phyloP scores from a whole-genome alignment of 1,284 basidiomycete genomes.

The Leccinum brunneo-olivaceum region DNA sequence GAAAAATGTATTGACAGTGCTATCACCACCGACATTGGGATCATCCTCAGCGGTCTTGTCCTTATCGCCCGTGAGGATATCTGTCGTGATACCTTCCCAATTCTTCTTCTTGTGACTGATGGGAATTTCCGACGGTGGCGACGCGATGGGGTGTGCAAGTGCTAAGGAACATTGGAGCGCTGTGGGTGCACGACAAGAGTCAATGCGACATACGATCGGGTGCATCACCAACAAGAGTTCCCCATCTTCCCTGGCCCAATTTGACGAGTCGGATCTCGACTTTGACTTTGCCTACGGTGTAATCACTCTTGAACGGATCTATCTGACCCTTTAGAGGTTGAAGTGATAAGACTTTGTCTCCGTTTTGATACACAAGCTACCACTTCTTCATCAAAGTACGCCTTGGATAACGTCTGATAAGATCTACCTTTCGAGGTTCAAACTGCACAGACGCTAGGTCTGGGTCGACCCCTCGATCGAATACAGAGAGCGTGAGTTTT shows the following conservation, averaged over 20 bases:
- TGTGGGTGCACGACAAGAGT: background rate
- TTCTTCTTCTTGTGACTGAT: constrained; percentile 55
- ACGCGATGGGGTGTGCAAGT: constrained; percentile 29
- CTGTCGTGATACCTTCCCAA: constrained; percentile 76
- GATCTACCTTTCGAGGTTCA: constrained; percentile 53
- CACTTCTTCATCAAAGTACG: background rate
- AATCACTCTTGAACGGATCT: constrained; percentile 54
- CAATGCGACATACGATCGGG: constrained; percentile 56
- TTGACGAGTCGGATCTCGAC: constrained; percentile 72
- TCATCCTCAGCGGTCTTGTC: constrained; percentile 61
- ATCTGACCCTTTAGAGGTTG: constrained; percentile 81
- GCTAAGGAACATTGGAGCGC: constrained; percentile 12
- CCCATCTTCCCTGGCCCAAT: constrained; percentile 64
- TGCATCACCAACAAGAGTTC: constrained; percentile 61
- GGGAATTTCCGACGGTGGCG: constrained; percentile 29
- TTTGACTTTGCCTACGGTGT: constrained; percentile 76
- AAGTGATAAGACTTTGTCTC: constrained; percentile 56
- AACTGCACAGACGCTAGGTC: constrained; percentile 58
- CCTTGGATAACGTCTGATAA: background rate
- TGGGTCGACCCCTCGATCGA: constrained; percentile 72
- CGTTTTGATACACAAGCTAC: constrained; percentile 57
- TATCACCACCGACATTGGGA: constrained; percentile 79
- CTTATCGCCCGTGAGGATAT: constrained; percentile 59
- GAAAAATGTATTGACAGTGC: constrained; percentile 72
- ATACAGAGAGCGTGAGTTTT: constrained; percentile 66